Conservation (phyloP, 352 stramenopile genomes). For the Pythium chondricola region DNA sequence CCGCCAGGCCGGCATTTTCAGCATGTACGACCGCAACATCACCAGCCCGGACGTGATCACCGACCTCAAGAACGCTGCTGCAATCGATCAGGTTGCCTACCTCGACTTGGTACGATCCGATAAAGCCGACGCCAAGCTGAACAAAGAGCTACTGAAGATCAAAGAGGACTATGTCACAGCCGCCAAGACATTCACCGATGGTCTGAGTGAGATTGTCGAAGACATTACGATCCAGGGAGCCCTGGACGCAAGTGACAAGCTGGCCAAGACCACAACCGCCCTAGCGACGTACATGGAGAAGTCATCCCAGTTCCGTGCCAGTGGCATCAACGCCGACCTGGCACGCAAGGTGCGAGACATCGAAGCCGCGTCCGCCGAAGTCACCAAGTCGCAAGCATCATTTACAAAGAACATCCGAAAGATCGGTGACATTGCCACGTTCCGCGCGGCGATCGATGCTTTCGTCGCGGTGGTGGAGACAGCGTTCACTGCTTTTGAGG, state of each 20-base stretch:
- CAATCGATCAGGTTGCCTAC: constrained; percentile 3
- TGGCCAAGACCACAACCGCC: background rate
- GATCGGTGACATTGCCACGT: background rate
- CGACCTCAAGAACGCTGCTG: background rate
- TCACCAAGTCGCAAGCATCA: background rate
- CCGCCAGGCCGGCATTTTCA: constrained; percentile 4
- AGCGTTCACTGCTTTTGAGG: background rate
- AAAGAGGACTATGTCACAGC: background rate
- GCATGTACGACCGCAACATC: constrained; percentile 5
- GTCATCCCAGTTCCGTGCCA: background rate
- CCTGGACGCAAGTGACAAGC: background rate
- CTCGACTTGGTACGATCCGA: constrained; percentile 4
- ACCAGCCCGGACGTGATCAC: constrained; percentile 7
- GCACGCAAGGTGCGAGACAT: background rate
- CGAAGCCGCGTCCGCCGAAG: background rate
- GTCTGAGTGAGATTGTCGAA: background rate
- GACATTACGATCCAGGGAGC: background rate
- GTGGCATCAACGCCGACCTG: background rate
- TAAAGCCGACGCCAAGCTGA: background rate
- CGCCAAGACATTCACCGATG: background rate
- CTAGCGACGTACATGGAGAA: background rate
- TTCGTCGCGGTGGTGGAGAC: constrained; percentile 1
- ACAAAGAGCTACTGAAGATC: background rate
- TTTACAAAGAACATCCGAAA: background rate
- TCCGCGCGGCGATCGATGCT: constrained; percentile 2